These are phyloP conservation scores for Amanita jacksonii DNA, from an alignment of 768 basidiomycete species.

Conservation along the genomic window DNA sequence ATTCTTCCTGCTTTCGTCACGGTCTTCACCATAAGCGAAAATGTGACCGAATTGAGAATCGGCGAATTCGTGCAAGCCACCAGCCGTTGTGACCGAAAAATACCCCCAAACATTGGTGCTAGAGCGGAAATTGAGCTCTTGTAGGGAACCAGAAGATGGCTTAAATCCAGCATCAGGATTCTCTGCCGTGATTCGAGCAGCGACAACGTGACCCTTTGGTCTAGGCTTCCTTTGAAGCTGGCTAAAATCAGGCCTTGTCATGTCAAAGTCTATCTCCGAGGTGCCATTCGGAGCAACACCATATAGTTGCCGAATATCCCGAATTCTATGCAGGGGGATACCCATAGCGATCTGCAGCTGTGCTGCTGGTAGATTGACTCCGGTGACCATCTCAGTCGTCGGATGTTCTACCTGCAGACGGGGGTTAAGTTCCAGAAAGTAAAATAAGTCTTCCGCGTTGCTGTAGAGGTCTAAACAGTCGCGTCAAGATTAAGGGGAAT, in stretches of 20 bases:
- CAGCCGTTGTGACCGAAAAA: slow-evolving; percentile 93
- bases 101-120: slow-evolving; percentile 99
- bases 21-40: slow-evolving; percentile 97
- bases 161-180: slow-evolving; percentile 99
- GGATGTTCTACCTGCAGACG: slow-evolving; percentile 99
- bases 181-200: slow-evolving; percentile 98
- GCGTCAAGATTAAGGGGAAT: slow-evolving; percentile 7
- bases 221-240: slow-evolving; percentile 89
- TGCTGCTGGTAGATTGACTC: slow-evolving; percentile 95
- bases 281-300: slow-evolving; percentile 85
- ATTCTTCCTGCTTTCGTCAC: slow-evolving; percentile 91
- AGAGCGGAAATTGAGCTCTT: slow-evolving; percentile 98
- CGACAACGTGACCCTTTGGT: slow-evolving; percentile 97
- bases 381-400: slow-evolving; percentile 99
- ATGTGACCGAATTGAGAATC: slow-evolving; percentile 99
- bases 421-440: slow-evolving; percentile 97
- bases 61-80: slow-evolving; percentile 97
- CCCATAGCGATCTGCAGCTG: slow-evolving; percentile 99
- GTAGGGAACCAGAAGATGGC: slow-evolving; percentile 92
- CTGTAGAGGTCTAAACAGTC: slow-evolving; percentile 75
- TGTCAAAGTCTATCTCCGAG: slow-evolving; percentile 96
- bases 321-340: slow-evolving; percentile 88
- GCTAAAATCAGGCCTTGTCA: slow-evolving; percentile 79
- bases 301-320: slow-evolving; percentile 92
- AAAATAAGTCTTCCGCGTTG: slow-evolving; percentile 87